Evolutionary conservation across 495 filamentous ascomycete genomes (phyloP).

Genomic region (Darksidea phi): DNA sequence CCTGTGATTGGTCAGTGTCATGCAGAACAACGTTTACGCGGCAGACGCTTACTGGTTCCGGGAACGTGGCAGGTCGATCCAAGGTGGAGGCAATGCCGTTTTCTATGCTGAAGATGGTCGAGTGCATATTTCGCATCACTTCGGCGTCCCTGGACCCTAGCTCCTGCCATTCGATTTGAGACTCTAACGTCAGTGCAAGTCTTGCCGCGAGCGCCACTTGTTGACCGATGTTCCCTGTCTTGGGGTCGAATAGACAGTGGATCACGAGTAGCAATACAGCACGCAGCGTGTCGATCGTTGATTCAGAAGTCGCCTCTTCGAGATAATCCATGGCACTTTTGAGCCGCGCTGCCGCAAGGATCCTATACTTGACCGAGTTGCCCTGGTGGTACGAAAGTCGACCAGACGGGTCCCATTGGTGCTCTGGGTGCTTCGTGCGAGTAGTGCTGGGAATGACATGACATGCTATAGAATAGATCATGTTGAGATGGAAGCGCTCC

Average conservation of each 20-base stretch:
- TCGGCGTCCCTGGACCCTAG: conserved; percentile 1
- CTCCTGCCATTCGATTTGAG: conserved; percentile 1
- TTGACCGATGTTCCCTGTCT: conserved; percentile 29
- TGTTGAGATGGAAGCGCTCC: conserved; percentile 23
- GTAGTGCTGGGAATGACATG: conserved; percentile 8
- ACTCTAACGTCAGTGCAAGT: conserved; percentile 20
- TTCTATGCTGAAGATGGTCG: conserved; percentile 29
- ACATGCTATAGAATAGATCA: conserved; percentile 29
- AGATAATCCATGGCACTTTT: conserved; percentile 16
- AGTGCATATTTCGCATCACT: conserved; percentile 19
- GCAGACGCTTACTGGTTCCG: conserved; percentile 22
- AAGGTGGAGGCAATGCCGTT: conserved; percentile 27
- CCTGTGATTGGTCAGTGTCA: conserved; percentile 7
- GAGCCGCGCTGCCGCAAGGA: conserved; percentile 6
- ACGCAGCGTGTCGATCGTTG: conserved; percentile 19
- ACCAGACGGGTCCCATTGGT: background rate
- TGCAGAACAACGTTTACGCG: conserved; percentile 2
- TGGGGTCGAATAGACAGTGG: conserved; percentile 29
- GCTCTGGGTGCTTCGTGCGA: background rate
- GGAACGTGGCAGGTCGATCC: conserved; percentile 29
- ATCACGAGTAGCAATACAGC: conserved; percentile 28
- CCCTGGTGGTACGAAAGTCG: conserved; percentile 11
- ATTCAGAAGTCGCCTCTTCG: conserved; percentile 21
- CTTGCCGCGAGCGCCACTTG: conserved; percentile 26
- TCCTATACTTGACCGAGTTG: conserved; percentile 1